Evolutionary conservation across 768 basidiomycete species (phyloP), one percentile per base, ranked within the genome.

Genomic region (Termitomyces sp.): DNA sequence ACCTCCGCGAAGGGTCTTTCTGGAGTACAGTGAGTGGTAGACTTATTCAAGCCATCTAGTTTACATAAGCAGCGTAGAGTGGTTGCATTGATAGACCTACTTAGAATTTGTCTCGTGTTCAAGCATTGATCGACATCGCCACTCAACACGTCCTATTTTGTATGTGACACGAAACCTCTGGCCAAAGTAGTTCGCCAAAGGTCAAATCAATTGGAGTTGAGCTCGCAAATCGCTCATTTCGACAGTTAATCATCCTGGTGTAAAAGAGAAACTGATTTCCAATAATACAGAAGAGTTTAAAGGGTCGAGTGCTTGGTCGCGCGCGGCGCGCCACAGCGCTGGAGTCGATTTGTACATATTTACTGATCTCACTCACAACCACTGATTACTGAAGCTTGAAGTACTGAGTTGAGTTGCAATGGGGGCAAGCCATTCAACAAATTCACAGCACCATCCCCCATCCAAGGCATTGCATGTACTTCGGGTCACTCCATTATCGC

Each of bases 401-500:
- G 2, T 13, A 1, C 6, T n/a, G 3, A n/a, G 7, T 7, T 3
- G 18, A 32, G 8, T 41, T 5, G 28, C 6, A 23, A 91, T 91
- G 89, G 89, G 89, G 60, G 88, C 89, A 43, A 79, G 84, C 49
- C 89, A 91, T 70, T 91, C 89, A 49, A 60, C 54, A 1, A 82
- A 80, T 23, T 78, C 78, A 43, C 71, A 80, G 61, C 71, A 60
- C 32, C 81, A 84, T 56, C 69, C 74, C 13, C 86, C 87, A 44
- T 70, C 78, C 43, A 85, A 81, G 61, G 92, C 86, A 2, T 75
- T 97, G 10, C 95, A 98, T 69, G 89, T 95, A 62, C 77, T 97
- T 57, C 86, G 95, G 56, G 94, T 97, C 33, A 93, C 93, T 1
- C 89, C 93, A 1, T 82, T 82, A 5, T 95, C 92, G 1, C 97